Percentiles rank a stretch among this genome's conserved stretches.
phyloP scores from a whole-genome alignment of 805 yeast genomes.

The Lipomyces orientalis region DNA sequence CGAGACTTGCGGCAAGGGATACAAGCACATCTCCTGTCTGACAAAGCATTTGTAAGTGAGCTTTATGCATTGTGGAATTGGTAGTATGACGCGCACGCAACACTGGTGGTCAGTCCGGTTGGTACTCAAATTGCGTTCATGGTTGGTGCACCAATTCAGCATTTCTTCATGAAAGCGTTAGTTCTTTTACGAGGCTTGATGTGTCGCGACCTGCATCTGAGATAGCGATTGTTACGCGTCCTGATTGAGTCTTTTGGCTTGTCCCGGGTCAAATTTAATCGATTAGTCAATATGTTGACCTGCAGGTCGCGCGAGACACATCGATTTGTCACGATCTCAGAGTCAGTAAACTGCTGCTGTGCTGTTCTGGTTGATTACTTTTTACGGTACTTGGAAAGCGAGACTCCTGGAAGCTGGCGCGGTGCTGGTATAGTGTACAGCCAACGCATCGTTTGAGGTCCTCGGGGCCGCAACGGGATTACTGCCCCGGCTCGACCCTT shows the following conservation, averaged over 20 bases:
- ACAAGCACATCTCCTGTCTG: conserved; percentile 65
- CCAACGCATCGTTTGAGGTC: neutral
- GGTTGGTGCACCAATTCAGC: neutral
- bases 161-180: neutral
- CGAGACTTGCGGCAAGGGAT: conserved; percentile 91
- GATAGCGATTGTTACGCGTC: neutral
- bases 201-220: neutral
- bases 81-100: neutral
- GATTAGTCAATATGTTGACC: neutral
- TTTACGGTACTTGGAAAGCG: neutral
- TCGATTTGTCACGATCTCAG: neutral
- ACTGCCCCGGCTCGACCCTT: neutral
- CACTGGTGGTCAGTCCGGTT: neutral
- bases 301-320: too few relatives aligned
- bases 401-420: neutral
- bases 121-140: neutral
- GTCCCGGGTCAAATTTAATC: neutral
- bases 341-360: neutral
- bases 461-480: neutral
- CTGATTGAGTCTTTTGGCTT: too few relatives aligned
- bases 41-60: conserved; percentile 36
- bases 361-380: neutral
- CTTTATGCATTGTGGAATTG: conserved; percentile 6
- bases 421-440: neutral
- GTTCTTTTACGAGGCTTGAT: neutral